Conservation (phyloP, 2,329 filamentous ascomycete species). For the Sporothrix protearum region DNA sequence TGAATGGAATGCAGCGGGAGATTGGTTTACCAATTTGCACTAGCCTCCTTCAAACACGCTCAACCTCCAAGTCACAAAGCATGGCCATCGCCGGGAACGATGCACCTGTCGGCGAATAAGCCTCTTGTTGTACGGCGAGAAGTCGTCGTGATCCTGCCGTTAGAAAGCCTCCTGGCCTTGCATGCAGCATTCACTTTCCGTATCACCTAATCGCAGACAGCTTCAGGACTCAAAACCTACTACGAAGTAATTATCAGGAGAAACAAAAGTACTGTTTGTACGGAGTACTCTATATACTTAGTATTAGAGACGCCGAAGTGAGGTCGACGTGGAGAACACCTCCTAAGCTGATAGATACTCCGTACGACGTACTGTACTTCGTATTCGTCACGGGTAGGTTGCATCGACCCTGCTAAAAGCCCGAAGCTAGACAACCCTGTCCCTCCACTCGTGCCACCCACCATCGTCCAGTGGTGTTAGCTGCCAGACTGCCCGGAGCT, state of each 20-base stretch:
- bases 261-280: too few species aligned
- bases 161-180: neutral
- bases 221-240: neutral
- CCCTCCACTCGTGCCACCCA: neutral
- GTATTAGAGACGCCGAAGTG: neutral
- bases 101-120: conserved; percentile 5
- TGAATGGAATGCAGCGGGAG: neutral
- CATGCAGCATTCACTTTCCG: neutral
- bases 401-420: neutral
- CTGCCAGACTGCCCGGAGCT: neutral
- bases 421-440: neutral
- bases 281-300: too few species aligned
- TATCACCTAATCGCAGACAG: neutral
- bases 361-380: neutral
- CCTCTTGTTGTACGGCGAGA: neutral
- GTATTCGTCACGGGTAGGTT: neutral
- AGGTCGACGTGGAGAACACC: neutral
- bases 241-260: too few species aligned
- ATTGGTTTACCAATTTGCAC: neutral
- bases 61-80: neutral
- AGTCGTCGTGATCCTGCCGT: neutral
- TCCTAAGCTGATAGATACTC: neutral
- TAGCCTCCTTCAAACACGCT: neutral
- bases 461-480: neutral
- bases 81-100: neutral